Evolutionary conservation across 2,329 filamentous ascomycete species (phyloP), one percentile per base, ranked within the genome.

Genomic region (Fonsecaea erecta): DNA sequence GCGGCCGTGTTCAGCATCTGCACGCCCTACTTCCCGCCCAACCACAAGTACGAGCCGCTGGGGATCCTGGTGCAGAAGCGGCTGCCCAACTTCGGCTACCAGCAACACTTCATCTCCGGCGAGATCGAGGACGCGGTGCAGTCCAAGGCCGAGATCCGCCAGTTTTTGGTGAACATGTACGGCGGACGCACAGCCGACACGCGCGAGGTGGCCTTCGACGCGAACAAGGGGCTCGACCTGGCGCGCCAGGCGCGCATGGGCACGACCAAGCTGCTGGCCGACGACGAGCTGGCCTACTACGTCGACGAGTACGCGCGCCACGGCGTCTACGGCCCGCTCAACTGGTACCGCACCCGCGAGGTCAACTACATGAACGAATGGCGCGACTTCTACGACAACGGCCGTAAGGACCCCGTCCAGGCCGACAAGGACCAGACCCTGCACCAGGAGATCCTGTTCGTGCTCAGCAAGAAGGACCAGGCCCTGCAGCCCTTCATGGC

Each of bases 261-360:
- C 7, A 82, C 79, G 40, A 65, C 53, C 35, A 65, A 62, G 18
- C 75, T 96, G 46, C 71, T 96, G 68, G 84, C 80, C 65, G 81
- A 85, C 37, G 87, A 90, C 74, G 90, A 93, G 77, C 77, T 94
- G 52, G 88, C 93, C 62, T 90, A 87, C 78, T 97, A 97, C 76
- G 86, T 86, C 18, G 78, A 85, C 32, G 83, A 93, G 78, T 96
- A 89, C 77, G 77, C 81, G n/a, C 83, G 85, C 48, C 85, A 88
- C 73, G 92, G 92, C 52, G 77, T 98, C 70, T 86, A 88, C 69
- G 92, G 92, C 0, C 91, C 92, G 16, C 81, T 92, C 66, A 95
- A 93, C 78, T 97, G 92, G 91, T 99, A 99, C 79, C 88, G 93
- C 51, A 90, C 86, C 2, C 82, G 86, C 21, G 80, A 85, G 75